Percentiles rank a stretch among this genome's conserved stretches.
Conservation (phyloP, 2,329 filamentous ascomycete species). For the Shiraia sp. region DNA sequence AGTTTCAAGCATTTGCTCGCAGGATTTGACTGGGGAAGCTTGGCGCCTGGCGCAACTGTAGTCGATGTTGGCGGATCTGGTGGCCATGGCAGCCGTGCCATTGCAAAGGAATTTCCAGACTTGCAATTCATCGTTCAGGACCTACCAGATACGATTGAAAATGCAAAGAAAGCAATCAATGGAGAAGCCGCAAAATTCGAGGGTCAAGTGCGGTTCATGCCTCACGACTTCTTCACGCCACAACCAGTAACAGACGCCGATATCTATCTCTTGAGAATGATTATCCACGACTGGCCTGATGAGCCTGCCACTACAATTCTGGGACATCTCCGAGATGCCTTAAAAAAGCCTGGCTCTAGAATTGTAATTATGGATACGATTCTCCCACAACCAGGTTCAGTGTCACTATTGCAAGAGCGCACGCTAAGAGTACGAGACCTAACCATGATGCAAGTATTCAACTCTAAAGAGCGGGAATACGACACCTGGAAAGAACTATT, state of each 20-base stretch:
- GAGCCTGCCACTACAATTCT: constrained; percentile 33
- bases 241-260: constrained; percentile 16
- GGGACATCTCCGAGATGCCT: neutral
- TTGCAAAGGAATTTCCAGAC: constrained; percentile 2
- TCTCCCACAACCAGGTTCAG: constrained; percentile 1
- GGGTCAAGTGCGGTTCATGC: constrained; percentile 3
- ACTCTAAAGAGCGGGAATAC: constrained; percentile 2
- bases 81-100: constrained; percentile 7
- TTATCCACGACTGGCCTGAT: constrained; percentile 41
- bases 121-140: constrained; percentile 8
- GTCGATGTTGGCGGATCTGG: constrained; percentile 5
- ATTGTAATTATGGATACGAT: constrained; percentile 4
- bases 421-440: constrained; percentile 1
- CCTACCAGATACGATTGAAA: constrained; percentile 4
- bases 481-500: constrained; percentile 1
- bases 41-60: constrained; percentile 1
- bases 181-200: neutral
- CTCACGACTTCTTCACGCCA: constrained; percentile 9
- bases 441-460: constrained; percentile 5
- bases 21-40: constrained; percentile 3
- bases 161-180: neutral
- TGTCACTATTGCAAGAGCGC: constrained; percentile 1
- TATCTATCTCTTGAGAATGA: constrained; percentile 34
- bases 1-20: constrained; percentile 2
- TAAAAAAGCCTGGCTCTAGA: constrained; percentile 1